Conservation (phyloP, 2,329 filamentous ascomycete species). For the Penicillium concentricum region DNA sequence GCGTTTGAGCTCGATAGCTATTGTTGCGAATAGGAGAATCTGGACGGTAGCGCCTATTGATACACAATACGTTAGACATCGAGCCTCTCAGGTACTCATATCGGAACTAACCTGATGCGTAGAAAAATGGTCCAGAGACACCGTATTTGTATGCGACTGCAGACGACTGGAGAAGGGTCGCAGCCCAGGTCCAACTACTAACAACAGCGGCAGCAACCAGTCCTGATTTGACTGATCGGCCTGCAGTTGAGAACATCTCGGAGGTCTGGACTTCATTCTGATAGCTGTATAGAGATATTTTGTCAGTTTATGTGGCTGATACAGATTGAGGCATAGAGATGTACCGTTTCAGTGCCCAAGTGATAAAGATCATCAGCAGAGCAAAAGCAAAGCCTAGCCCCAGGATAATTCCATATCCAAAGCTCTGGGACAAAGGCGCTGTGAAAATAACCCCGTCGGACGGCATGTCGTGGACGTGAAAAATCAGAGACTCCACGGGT, state of each 20-base stretch:
- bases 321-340: background rate
- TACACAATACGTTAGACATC: slow-evolving; percentile 56
- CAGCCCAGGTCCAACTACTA: slow-evolving; percentile 90
- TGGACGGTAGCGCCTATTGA: slow-evolving; percentile 69
- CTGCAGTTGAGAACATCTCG: slow-evolving; percentile 89
- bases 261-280: slow-evolving; percentile 77
- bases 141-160: slow-evolving; percentile 80
- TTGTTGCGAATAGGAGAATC: slow-evolving; percentile 83
- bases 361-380: slow-evolving; percentile 72
- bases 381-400: slow-evolving; percentile 73
- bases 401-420: slow-evolving; percentile 75
- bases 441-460: slow-evolving; percentile 29
- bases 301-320: background rate
- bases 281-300: slow-evolving; percentile 46
- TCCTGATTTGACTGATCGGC: slow-evolving; percentile 83
- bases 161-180: slow-evolving; percentile 74
- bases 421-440: slow-evolving; percentile 53
- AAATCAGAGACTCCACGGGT: background rate
- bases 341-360: slow-evolving; percentile 64
- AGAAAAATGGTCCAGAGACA: slow-evolving; percentile 65
- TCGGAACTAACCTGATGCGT: slow-evolving; percentile 58
- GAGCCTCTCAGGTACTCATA: background rate
- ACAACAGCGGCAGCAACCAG: slow-evolving; percentile 88
- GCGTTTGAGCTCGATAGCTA: slow-evolving; percentile 86
- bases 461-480: slow-evolving; percentile 3